These are phyloP conservation scores for Schizosaccharomyces octosporus DNA, from an alignment of 805 yeast genomes.

Conservation along the genomic window DNA sequence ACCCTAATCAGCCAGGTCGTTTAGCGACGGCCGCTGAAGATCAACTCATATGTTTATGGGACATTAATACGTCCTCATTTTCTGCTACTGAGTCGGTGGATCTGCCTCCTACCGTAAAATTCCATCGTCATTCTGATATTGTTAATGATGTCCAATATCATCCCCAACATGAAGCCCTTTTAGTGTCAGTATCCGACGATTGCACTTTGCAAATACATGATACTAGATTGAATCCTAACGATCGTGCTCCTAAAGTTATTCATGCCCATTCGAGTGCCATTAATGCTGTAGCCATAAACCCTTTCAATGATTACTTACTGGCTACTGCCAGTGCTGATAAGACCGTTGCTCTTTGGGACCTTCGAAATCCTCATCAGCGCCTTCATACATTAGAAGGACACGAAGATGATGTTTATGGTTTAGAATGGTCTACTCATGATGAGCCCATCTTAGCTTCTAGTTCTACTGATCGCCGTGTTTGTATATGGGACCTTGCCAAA, in stretches of 20 bases:
- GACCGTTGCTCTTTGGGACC: slow-evolving; percentile 49
- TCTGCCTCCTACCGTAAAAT: slow-evolving; percentile 23
- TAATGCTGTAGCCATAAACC: slow-evolving; percentile 44
- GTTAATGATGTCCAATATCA: slow-evolving; percentile 50
- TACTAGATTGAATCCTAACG: slow-evolving; percentile 19
- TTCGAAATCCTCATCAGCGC: slow-evolving; percentile 35
- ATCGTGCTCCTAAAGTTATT: slow-evolving; percentile 17
- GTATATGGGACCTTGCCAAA: slow-evolving; percentile 47
- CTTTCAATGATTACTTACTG: slow-evolving; percentile 25
- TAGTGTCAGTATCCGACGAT: slow-evolving; percentile 56
- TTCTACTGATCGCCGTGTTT: slow-evolving; percentile 42
- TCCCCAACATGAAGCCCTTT: slow-evolving; percentile 18
- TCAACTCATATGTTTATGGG: slow-evolving; percentile 48
- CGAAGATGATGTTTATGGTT: slow-evolving; percentile 27
- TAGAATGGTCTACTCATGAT: slow-evolving; percentile 27
- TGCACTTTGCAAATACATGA: slow-evolving; percentile 36
- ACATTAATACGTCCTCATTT: slow-evolving; percentile 15
- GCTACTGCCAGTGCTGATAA: slow-evolving; percentile 65
- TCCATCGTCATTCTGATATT: slow-evolving; percentile 28
- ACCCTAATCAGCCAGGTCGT: slow-evolving; percentile 16
- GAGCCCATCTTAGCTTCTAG: slow-evolving; percentile 32
- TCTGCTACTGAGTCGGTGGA: slow-evolving; percentile 1
- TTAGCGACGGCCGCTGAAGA: slow-evolving; percentile 47
- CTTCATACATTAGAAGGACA: slow-evolving; percentile 49
- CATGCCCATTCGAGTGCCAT: slow-evolving; percentile 36